A percentile compares a stretch with the other conserved stretches of the same genome.
phyloP scores from a whole-genome alignment of 495 filamentous ascomycete genomes.

The Stereocaulon alpinum region DNA sequence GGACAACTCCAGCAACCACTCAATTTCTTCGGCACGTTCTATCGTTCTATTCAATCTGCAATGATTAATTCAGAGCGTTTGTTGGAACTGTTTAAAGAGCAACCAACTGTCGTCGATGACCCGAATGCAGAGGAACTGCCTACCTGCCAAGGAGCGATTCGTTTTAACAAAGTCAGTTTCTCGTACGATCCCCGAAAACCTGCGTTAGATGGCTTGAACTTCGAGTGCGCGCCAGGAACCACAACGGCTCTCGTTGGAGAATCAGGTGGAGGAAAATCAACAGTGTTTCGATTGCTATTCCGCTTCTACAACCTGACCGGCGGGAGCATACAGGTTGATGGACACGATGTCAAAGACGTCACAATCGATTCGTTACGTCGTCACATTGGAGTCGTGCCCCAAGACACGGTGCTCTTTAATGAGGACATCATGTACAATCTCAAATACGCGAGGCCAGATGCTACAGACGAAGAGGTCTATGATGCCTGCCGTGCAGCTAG shows the following conservation, averaged over 20 bases:
- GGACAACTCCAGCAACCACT: slow-evolving; percentile 83
- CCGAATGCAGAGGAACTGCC: slow-evolving; percentile 44
- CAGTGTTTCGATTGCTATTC: slow-evolving; percentile 91
- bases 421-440: slow-evolving; percentile 96
- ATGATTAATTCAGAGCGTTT: slow-evolving; percentile 96
- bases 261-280: slow-evolving; percentile 93
- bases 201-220: slow-evolving; percentile 70
- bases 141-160: slow-evolving; percentile 67
- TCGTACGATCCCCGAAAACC: slow-evolving; percentile 82
- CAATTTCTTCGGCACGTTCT: slow-evolving; percentile 98
- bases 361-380: slow-evolving; percentile 88
- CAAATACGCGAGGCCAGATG: slow-evolving; percentile 80
- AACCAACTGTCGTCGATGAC: slow-evolving; percentile 77
- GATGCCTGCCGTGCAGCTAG: slow-evolving; percentile 84
- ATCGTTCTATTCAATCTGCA: slow-evolving; percentile 87
- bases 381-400: slow-evolving; percentile 90
- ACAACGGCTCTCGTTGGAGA: slow-evolving; percentile 94
- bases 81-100: slow-evolving; percentile 89
- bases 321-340: slow-evolving; percentile 75
- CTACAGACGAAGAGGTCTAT: slow-evolving; percentile 77
- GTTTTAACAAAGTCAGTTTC: slow-evolving; percentile 80
- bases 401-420: slow-evolving; percentile 95
- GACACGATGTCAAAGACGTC: slow-evolving; percentile 69
- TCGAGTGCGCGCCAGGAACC: slow-evolving; percentile 76
- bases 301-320: slow-evolving; percentile 78